phyloP scores from a whole-genome alignment of 257 asterid genomes.

The Solanum habrochaites region DNA sequence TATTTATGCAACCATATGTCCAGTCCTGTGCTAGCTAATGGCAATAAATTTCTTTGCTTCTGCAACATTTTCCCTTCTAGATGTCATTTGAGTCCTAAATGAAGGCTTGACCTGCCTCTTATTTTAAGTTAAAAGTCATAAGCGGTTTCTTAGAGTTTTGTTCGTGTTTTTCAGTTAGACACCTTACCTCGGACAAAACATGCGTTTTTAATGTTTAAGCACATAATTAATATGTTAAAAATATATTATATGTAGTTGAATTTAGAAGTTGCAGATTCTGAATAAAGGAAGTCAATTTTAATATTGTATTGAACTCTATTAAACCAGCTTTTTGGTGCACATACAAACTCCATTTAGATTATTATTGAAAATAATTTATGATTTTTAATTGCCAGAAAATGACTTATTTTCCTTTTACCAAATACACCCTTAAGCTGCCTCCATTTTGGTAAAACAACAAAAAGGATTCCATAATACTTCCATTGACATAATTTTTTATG shows the following conservation, averaged over 20 bases:
- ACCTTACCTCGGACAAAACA: not conserved
- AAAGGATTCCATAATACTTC: not conserved
- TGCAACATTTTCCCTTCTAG: not conserved
- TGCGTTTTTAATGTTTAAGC: not conserved
- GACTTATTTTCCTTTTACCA: not conserved
- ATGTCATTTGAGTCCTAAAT: not conserved
- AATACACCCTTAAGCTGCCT: not conserved
- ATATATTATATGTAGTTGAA: not conserved
- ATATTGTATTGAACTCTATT: not conserved
- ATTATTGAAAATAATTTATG: not conserved
- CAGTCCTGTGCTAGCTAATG: not conserved
- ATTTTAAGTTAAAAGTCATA: not conserved
- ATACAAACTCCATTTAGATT: not conserved
- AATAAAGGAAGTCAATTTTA: not conserved
- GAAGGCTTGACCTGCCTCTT: not conserved
- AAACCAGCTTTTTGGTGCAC: not conserved
- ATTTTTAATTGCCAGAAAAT: not conserved
- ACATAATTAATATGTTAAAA: not conserved
- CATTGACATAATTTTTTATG: not conserved
- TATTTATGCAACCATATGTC: not conserved
- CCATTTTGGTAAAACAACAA: not conserved
- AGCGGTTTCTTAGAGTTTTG: not conserved
- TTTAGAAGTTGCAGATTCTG: not conserved
- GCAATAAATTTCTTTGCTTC: not conserved
- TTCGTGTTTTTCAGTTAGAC: not conserved